Percentiles rank a stretch among this genome's conserved stretches.
phyloP scores from a whole-genome alignment of 441 rosid species.

The Macaranga tanarius region DNA sequence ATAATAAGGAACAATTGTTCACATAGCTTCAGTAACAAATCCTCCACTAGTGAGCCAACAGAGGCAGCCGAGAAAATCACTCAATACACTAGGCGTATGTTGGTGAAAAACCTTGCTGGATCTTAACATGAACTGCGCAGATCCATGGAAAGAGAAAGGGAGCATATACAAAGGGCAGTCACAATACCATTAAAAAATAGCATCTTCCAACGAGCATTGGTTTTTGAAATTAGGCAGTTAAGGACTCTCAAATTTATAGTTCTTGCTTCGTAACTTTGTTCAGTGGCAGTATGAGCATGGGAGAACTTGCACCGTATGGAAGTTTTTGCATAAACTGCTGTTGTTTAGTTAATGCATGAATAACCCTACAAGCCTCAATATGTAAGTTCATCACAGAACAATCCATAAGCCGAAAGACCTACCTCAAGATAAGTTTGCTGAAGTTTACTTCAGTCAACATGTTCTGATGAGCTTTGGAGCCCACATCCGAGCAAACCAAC shows the following conservation, averaged over 20 bases:
- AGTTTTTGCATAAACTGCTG: not conserved
- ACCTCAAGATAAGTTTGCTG: not conserved
- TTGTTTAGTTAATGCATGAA: not conserved
- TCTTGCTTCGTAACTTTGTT: not conserved
- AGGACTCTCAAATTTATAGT: no score
- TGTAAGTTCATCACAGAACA: not conserved
- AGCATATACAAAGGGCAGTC: not conserved
- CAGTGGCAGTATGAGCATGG: not conserved
- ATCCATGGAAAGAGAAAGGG: not conserved
- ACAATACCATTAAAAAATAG: not conserved
- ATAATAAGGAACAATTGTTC: not conserved
- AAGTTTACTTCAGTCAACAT: conserved; percentile 32
- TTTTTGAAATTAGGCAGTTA: no score
- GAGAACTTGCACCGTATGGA: conserved; percentile 1
- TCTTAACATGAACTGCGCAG: not conserved
- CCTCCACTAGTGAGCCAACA: not conserved
- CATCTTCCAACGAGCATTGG: no score
- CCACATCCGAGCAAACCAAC: conserved; percentile 37
- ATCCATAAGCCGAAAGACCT: not conserved
- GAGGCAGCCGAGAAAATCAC: not conserved
- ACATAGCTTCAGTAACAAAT: not conserved
- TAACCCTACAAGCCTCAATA: not conserved
- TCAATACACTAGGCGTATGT: not conserved
- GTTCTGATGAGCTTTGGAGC: conserved; percentile 28
- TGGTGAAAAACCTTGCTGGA: not conserved